These are phyloP conservation scores for Aspergillus brunneoviolaceus DNA, from an alignment of 2,329 filamentous ascomycete genomes.

Conservation along the genomic window DNA sequence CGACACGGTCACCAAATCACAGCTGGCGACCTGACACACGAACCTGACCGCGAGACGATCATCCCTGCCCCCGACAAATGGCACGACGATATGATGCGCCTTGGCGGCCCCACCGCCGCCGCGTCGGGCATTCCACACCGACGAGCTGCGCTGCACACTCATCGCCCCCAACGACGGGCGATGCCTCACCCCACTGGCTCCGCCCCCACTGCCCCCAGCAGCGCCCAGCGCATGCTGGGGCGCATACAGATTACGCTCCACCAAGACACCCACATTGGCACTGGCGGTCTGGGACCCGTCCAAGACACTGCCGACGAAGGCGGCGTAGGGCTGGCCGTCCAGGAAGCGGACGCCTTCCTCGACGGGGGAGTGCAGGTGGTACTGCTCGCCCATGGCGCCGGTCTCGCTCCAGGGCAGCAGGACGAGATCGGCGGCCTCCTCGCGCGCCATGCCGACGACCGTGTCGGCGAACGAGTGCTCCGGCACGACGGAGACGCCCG, in stretches of 20 bases:
- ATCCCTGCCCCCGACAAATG: slow-evolving; percentile 81
- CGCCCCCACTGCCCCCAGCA: background rate
- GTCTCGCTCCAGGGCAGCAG: slow-evolving; percentile 89
- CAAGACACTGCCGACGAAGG: slow-evolving; percentile 71
- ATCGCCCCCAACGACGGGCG: background rate
- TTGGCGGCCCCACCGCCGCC: background rate
- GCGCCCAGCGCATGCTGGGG: no score
- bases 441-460: slow-evolving; percentile 66
- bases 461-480: slow-evolving; percentile 77
- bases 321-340: slow-evolving; percentile 61
- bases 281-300: background rate
- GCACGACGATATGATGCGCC: slow-evolving; percentile 80
- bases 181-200: background rate
- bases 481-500: slow-evolving; percentile 76
- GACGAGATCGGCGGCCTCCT: slow-evolving; percentile 70
- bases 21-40: slow-evolving; percentile 79
- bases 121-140: no score
- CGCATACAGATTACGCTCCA: background rate
- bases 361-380: slow-evolving; percentile 27
- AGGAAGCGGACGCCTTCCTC: slow-evolving; percentile 59
- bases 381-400: slow-evolving; percentile 69
- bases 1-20: slow-evolving; percentile 74
- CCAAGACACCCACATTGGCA: background rate
- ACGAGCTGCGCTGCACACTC: background rate
- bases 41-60: slow-evolving; percentile 77